Conservation (phyloP, 768 basidiomycete genomes). For the Cubamyces lactineus region DNA sequence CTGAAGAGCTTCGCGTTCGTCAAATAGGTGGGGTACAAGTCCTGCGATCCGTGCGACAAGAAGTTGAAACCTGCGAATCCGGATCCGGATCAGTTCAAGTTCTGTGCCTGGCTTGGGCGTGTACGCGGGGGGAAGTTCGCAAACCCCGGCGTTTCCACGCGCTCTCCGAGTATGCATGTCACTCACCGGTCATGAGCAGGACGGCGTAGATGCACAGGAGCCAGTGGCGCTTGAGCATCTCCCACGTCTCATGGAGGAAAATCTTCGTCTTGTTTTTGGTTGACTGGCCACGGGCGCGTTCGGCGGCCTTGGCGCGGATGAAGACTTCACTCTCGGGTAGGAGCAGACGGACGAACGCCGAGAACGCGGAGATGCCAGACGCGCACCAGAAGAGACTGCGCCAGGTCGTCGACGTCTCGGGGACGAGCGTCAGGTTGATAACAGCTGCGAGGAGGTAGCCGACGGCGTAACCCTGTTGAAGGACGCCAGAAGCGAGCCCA, state of each 20-base stretch:
- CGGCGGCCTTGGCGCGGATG: slow-evolving; percentile 61
- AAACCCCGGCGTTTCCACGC: background rate
- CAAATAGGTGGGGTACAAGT: slow-evolving; percentile 83
- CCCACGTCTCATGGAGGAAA: slow-evolving; percentile 72
- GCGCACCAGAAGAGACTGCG: slow-evolving; percentile 82
- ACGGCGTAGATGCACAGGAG: slow-evolving; percentile 81
- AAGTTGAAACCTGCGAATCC: slow-evolving; percentile 48
- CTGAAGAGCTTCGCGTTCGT: slow-evolving; percentile 63
- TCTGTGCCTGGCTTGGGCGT: background rate
- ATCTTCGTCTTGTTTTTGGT: slow-evolving; percentile 59
- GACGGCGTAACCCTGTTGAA: slow-evolving; percentile 89
- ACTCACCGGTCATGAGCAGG: slow-evolving; percentile 68
- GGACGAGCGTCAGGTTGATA: slow-evolving; percentile 71
- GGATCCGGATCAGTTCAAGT: slow-evolving; percentile 10
- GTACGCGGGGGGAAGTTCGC: background rate
- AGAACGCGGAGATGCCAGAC: slow-evolving; percentile 67
- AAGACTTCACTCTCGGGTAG: slow-evolving; percentile 84
- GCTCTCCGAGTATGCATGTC: background rate
- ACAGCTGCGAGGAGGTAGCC: slow-evolving; percentile 86
- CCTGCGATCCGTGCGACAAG: slow-evolving; percentile 57
- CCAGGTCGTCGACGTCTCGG: slow-evolving; percentile 50
- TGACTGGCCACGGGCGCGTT: slow-evolving; percentile 44
- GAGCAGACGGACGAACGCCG: slow-evolving; percentile 63
- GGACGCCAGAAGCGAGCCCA: slow-evolving; percentile 80
- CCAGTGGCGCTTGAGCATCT: slow-evolving; percentile 86